Evolutionary conservation across 1,284 basidiomycete species (phyloP), one percentile per base, ranked within the genome.

Genomic region (Sporisorium scitamineum): DNA sequence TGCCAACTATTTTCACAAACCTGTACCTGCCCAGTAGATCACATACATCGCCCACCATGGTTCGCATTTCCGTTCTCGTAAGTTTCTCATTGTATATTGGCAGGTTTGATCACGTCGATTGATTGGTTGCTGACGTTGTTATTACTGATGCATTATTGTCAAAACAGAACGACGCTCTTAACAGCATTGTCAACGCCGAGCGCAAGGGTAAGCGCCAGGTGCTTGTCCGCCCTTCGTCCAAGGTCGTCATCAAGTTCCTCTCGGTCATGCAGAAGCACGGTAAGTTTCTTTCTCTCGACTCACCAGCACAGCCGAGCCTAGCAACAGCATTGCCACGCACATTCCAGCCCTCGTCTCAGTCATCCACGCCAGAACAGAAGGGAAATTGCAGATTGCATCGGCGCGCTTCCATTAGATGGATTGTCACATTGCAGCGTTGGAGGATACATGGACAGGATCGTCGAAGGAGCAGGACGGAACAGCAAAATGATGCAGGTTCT

Each of bases 241-340:
- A 84, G 84, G 84, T 85, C 73, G 78, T 84, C 73, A 71, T 85
- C 78, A 85, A 84, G 82, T 85, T 85, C 82, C 79, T 85, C 32
- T 79, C 79, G 29, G 82, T 83, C 58, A 85, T 85, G 84, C 84
- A 85, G 74, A 84, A 84, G 77, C 84, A 85, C 72, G 84, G 83
- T 85, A 77, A 71, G 83, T 84, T n/a, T n/a, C n/a, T n/a, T 56
- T 26, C n/a, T 27, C 7, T 16, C 41, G 5, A 20, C 22, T 16
- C 16, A 22, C 16, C 41, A 22, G n/a, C 58, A 62, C 54, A 42
- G 52, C 52, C 11, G 11, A 57, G 24, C 55, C 55, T n/a, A 50
- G 54, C 45, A 41, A 22, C 45, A 26, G 34, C 42, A 47, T 32
- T n/a, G 26, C 29, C 18, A 50, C 42, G 27, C 29, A 42, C 24